Evolutionary conservation across 2,329 filamentous ascomycete species (phyloP), one percentile per base, ranked within the genome.

Genomic region (Emmonsiellopsis sp.): DNA sequence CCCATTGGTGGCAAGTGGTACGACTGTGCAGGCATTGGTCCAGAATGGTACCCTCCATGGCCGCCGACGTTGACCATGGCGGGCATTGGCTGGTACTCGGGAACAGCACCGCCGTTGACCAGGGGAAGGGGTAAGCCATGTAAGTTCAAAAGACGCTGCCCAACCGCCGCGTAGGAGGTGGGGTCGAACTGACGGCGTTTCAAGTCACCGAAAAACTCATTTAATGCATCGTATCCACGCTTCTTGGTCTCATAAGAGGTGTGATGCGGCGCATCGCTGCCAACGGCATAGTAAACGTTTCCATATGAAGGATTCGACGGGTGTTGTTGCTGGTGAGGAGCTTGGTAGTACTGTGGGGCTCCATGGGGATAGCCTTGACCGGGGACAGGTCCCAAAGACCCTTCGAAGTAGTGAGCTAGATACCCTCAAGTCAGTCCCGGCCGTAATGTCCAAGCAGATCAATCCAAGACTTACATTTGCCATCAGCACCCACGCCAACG

Each of bases 141-240:
- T 10, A 95, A 79, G 57, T 87, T 86, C 68, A 92, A 81, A 55
- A 98, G 80, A 57, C 91, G 86, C 67, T 93, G 88, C 61, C 90
- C 90, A 59, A 98, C 90, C 65, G 94, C 88, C 54, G 86, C 80
- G 71, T 96, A 97, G n/a, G 87, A 93, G 52, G 80, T 80, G 2
- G 91, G 87, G 67, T 97, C 89, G 60, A 97, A 87, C 62, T 90
- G 84, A 65, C 90, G 87, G 63, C 91, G 88, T 78, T 96, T 97
- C 61, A 90, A 84, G 67, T 88, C 89, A 60, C 87, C 88, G 61
- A 97, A 95, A 74, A 97, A 95, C 68, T 95, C 89, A 66, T 95
- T 92, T 55, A 96, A 76, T 55, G 88, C 87, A 64, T 96, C 90
- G 61, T 86, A 88, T n/a, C 83, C 83, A 57, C 90, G 88, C 74